phyloP scores from a whole-genome alignment of 805 yeast species.

The Naumovozyma castellii region DNA sequence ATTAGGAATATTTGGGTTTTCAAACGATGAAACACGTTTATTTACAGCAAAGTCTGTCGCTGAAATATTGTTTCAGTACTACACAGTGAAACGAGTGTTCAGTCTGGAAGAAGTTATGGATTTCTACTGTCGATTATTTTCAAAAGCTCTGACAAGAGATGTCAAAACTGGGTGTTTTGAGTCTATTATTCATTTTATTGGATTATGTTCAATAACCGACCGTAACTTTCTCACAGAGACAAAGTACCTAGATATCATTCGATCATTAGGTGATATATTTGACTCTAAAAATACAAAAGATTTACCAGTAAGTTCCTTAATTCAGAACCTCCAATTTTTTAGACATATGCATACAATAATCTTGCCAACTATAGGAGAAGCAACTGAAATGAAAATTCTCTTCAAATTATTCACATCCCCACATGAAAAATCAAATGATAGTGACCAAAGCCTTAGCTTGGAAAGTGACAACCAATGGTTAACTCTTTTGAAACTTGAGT shows the following conservation, averaged over 20 bases:
- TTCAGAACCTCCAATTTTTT: conserved; percentile 20
- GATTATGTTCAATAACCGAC: conserved; percentile 22
- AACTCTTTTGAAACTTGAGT: conserved; percentile 16
- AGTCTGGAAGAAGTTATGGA: conserved; percentile 14
- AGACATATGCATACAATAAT: conserved; percentile 16
- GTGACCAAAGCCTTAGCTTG: background rate
- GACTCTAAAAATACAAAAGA: conserved; percentile 16
- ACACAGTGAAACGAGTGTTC: conserved; percentile 11
- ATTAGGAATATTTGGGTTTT: conserved; percentile 22
- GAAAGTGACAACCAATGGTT: conserved; percentile 15
- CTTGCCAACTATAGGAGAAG: conserved; percentile 26
- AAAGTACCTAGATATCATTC: conserved; percentile 22
- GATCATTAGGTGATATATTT: conserved; percentile 21
- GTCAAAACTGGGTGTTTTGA: conserved; percentile 29
- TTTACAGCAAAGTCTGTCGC: conserved; percentile 30
- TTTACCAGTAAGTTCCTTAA: conserved; percentile 11
- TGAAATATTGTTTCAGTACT: conserved; percentile 27
- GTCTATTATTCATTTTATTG: conserved; percentile 30
- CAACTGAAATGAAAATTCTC: conserved; percentile 27
- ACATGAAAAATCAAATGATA: conserved; percentile 1
- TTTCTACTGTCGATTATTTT: conserved; percentile 18
- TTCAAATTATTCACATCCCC: conserved; percentile 14
- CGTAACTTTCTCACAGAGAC: conserved; percentile 19
- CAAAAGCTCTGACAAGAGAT: conserved; percentile 15
- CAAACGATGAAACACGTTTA: conserved; percentile 22